These are phyloP conservation scores for Artemisia argyi DNA, from an alignment of 129 eudicot species.

Conservation along the genomic window DNA sequence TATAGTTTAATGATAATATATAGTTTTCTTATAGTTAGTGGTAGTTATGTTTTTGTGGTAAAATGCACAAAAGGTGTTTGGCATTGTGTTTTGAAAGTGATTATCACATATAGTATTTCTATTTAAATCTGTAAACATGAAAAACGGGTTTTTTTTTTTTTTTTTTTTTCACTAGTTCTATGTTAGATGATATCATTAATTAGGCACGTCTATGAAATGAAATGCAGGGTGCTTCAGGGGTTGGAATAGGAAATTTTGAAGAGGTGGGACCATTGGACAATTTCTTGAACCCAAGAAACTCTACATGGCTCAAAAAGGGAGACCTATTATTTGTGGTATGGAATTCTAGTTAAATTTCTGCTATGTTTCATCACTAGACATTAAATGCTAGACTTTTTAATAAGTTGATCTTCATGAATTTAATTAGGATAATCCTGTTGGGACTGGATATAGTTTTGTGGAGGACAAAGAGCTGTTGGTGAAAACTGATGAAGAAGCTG, in stretches of 20 bases:
- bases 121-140: no score
- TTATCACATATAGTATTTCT: no score
- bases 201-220: neutral
- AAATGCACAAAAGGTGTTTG: no score
- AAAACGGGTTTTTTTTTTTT: no score
- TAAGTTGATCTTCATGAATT: no score
- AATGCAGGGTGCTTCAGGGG: constrained; percentile 57
- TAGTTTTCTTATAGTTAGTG: no score
- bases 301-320: constrained; percentile 54
- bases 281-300: constrained; percentile 47
- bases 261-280: constrained; percentile 58
- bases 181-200: neutral
- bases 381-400: neutral
- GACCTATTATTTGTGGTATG: constrained; percentile 66
- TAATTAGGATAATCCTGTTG: constrained; percentile 63
- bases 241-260: constrained; percentile 55
- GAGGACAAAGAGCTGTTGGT: constrained; percentile 45
- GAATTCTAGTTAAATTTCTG: neutral
- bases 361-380: neutral
- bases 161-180: no score
- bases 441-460: constrained; percentile 60
- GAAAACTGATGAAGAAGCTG: constrained; percentile 57
- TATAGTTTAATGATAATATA: no score
- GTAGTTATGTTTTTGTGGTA: constrained; percentile 2
- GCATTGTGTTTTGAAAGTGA: no score